A percentile compares a stretch with the other conserved stretches of the same genome.
Conservation (phyloP, 108 stramenopile species). For the Asterionellopsis glacialis region DNA sequence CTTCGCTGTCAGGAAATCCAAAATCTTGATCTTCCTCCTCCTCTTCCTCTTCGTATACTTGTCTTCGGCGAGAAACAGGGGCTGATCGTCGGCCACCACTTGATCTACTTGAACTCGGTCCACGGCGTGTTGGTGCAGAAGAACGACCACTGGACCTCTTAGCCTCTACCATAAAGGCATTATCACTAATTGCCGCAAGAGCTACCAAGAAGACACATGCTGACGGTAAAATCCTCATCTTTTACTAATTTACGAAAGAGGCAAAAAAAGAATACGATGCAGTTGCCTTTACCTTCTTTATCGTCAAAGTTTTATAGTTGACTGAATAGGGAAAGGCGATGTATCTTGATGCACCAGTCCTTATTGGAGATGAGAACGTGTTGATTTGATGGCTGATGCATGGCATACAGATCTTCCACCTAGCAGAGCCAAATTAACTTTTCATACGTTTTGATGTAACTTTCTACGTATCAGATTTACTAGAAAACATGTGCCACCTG, state of each 20-base stretch:
- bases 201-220: background rate
- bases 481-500: too few relatives aligned
- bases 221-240: constrained; percentile 3
- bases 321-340: too few relatives aligned
- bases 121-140: background rate
- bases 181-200: background rate
- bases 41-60: background rate
- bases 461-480: too few relatives aligned
- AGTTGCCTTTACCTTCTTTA: too few relatives aligned
- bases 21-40: constrained; percentile 16
- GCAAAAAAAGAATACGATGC: too few relatives aligned
- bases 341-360: too few relatives aligned
- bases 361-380: too few relatives aligned
- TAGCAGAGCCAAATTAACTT: too few relatives aligned
- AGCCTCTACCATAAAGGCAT: background rate
- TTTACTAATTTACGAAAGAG: background rate
- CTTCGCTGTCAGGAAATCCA: constrained; percentile 1
- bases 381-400: too few relatives aligned
- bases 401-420: too few relatives aligned
- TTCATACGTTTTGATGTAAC: too few relatives aligned
- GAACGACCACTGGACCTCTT: constrained; percentile 2
- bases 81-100: background rate
- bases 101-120: background rate
- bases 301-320: too few relatives aligned
- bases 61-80: background rate